Base-by-base conservation (phyloP, 169 alveolate genomes). In the Cryptosporidium tyzzeri region DNA sequence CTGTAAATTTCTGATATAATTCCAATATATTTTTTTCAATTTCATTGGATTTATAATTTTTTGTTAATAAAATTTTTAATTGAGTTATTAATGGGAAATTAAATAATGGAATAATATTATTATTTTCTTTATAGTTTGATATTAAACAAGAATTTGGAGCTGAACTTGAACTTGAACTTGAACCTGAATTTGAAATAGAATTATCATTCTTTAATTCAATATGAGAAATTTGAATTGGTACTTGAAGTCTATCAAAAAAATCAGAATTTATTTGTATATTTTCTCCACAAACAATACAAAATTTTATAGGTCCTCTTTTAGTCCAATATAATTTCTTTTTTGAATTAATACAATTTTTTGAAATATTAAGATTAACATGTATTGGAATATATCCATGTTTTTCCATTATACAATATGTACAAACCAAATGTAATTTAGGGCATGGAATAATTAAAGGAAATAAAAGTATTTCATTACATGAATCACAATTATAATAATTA, bases 391-490 rank as follows among this genome's bases (percentile, higher is more conserved):
- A 59, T 10, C 86, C 86, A 18, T 55, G 58, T 39, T 67, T 67
- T 0, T 37, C 29, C 89, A 75, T 75, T 3, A 75, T 75, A 41
- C 86, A 75, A 59, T 80, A 45, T 21, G 62, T 48, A 48, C 89
- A 80, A 7, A 48, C 68, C 41, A 80, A n/a, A n/a, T 80, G 89
- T 41, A 80, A 31, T 29, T 62, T 62, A 12, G 73, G 41, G 65
- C 89, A 80, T 23, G 89, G 89, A 8, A 80, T 65, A n/a, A 80
- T 62, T 12, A 80, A 48, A 2, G 89, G 89, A 80, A 80, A 80
- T 58, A 80, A 45, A 23, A 67, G 1, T 8, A 44, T 4, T 5
- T 39, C 31, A 21, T 14, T 26, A n/a, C 89, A 80, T 2, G 67
- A 62, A 7, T 80, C 89, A 65, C 89, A 80, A 5, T 80, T 62